Evolutionary conservation across 169 alveolate genomes (phyloP).

Genomic region (Eimeria tenella): DNA sequence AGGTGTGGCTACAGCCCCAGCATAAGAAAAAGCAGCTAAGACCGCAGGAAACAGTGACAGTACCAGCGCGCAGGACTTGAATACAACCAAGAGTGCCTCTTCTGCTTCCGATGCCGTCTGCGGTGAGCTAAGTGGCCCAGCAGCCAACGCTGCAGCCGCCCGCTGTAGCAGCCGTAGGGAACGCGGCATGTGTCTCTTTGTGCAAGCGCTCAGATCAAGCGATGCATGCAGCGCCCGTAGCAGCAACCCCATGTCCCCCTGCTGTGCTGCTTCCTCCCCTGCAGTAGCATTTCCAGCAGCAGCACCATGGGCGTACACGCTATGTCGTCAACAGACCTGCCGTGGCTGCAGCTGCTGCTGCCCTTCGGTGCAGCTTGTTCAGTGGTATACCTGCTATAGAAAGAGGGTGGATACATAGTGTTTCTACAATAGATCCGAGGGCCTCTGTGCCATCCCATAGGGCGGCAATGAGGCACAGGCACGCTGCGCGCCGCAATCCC

Average conservation of each 20-base stretch:
- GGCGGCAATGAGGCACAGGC: conserved; percentile 32
- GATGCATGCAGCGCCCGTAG: not conserved
- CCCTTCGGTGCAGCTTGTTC: not conserved
- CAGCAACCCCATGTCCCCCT: conserved; percentile 30
- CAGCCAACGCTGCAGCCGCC: conserved; percentile 20
- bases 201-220: conserved; percentile 42
- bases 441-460: conserved; percentile 46
- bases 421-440: not conserved
- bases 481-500: conserved; percentile 21
- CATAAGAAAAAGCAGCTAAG: not conserved
- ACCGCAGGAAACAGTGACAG: not conserved
- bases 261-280: conserved; percentile 42
- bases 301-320: not conserved
- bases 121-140: conserved; percentile 17
- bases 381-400: not conserved
- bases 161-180: conserved; percentile 51
- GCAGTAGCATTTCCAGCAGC: conserved; percentile 47
- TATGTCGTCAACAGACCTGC: not conserved
- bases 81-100: not conserved
- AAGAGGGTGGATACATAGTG: conserved; percentile 27
- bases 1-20: not conserved
- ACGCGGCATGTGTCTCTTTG: conserved; percentile 25
- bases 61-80: conserved; percentile 48
- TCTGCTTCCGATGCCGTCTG: conserved; percentile 46
- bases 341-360: not conserved